phyloP scores from a whole-genome alignment of 306 rosid genomes.

The Malus sylvestris region DNA sequence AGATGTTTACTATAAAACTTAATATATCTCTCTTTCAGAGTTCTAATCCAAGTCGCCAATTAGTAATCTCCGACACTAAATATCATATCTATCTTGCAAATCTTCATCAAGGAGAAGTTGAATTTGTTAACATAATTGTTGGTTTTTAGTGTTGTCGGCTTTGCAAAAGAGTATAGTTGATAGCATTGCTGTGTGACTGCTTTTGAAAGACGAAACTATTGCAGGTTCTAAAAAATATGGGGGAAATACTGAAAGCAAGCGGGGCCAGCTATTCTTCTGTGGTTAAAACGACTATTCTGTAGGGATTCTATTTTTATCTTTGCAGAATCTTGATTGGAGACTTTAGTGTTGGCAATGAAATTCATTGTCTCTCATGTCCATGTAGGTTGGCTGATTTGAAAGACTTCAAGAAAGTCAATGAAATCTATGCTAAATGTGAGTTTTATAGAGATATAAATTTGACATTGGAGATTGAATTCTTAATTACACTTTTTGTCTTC shows the following conservation, averaged over 20 bases:
- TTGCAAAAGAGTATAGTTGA: neutral
- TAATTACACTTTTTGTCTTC: neutral
- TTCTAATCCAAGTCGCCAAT: neutral
- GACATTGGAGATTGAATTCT: neutral
- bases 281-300: conserved; percentile 93
- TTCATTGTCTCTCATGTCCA: conserved; percentile 5
- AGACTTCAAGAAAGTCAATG: conserved; percentile 79
- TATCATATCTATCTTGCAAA: neutral
- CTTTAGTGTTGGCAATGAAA: neutral
- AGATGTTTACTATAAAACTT: too few species aligned
- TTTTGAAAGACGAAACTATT: neutral
- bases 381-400: conserved; percentile 93
- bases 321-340: neutral
- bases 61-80: neutral
- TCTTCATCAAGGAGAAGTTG: neutral
- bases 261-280: conserved; percentile 74
- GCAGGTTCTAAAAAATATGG: conserved; percentile 85
- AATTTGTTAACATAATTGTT: neutral
- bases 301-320: conserved; percentile 4
- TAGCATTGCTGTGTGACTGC: neutral
- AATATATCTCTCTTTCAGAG: too few species aligned
- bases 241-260: conserved; percentile 83
- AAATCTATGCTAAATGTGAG: conserved; percentile 89
- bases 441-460: conserved; percentile 4
- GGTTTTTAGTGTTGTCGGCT: neutral